Conservation (phyloP, 164 flowering plant species). For the Piper longum region DNA sequence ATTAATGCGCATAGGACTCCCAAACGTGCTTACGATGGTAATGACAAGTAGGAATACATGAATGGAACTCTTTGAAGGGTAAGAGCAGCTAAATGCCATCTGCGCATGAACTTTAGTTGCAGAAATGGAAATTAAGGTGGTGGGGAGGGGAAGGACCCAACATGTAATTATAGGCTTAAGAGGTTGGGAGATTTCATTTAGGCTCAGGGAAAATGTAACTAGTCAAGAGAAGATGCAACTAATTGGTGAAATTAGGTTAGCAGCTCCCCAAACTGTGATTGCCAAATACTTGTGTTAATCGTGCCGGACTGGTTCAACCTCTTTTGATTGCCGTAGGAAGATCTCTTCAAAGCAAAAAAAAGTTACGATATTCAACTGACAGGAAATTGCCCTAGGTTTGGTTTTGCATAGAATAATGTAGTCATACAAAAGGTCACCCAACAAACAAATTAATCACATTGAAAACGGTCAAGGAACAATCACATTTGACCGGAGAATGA, state of each 20-base stretch:
- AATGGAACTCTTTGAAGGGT: neutral
- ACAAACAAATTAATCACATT: neutral
- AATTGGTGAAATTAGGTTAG: constrained; percentile 13
- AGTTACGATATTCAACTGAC: neutral
- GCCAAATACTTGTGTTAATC: neutral
- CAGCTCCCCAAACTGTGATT: neutral
- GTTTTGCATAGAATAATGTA: neutral
- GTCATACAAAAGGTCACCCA: neutral
- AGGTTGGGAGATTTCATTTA: neutral
- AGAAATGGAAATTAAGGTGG: constrained; percentile 1
- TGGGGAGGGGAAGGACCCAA: constrained; percentile 3
- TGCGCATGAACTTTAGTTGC: neutral
- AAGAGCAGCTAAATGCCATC: neutral
- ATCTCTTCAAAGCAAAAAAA: no score
- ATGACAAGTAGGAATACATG: neutral
- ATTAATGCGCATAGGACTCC: no score
- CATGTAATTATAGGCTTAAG: constrained; percentile 8
- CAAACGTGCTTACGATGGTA: neutral
- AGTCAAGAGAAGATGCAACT: constrained; percentile 80
- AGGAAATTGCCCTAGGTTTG: neutral
- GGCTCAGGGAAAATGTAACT: constrained; percentile 9
- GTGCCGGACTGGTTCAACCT: neutral
- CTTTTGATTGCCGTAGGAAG: neutral
- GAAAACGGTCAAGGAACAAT: neutral
- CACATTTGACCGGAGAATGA: neutral